These are phyloP conservation scores for Colletotrichum chlorophyti DNA, from an alignment of 2,329 filamentous ascomycete genomes.

Conservation along the genomic window DNA sequence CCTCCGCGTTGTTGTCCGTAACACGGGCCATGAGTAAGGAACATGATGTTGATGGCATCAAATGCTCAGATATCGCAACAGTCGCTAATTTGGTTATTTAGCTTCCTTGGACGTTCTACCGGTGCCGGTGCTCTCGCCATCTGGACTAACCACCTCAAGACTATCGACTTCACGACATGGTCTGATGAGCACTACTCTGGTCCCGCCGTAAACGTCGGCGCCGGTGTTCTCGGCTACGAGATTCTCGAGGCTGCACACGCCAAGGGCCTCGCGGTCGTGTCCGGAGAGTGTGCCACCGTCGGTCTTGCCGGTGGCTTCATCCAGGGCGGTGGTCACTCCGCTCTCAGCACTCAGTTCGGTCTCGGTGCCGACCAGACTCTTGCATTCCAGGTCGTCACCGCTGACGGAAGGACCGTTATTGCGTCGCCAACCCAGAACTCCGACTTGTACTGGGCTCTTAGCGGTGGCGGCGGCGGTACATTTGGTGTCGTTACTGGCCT, in stretches of 20 bases:
- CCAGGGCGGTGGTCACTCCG: conserved; percentile 54
- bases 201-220: conserved; percentile 58
- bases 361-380: conserved; percentile 57
- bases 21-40: conserved; percentile 40
- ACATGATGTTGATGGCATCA: background rate
- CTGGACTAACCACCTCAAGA: conserved; percentile 48
- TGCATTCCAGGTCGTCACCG: conserved; percentile 52
- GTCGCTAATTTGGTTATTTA: background rate
- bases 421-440: conserved; percentile 49
- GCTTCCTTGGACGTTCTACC: conserved; percentile 43
- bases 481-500: conserved; percentile 59
- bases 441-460: conserved; percentile 63
- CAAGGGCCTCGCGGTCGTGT: conserved; percentile 21
- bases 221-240: conserved; percentile 59
- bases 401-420: conserved; percentile 46
- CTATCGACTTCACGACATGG: conserved; percentile 48
- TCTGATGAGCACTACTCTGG: conserved; percentile 52
- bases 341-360: conserved; percentile 49
- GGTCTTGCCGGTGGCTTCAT: conserved; percentile 52
- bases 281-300: conserved; percentile 30
- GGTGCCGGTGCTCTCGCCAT: conserved; percentile 45
- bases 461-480: conserved; percentile 57
- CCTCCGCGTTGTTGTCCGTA: conserved; percentile 43
- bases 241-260: conserved; percentile 45
- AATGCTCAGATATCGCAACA: background rate